Conservation (phyloP, 2,329 filamentous ascomycete species). For the Epichloe typhina region DNA sequence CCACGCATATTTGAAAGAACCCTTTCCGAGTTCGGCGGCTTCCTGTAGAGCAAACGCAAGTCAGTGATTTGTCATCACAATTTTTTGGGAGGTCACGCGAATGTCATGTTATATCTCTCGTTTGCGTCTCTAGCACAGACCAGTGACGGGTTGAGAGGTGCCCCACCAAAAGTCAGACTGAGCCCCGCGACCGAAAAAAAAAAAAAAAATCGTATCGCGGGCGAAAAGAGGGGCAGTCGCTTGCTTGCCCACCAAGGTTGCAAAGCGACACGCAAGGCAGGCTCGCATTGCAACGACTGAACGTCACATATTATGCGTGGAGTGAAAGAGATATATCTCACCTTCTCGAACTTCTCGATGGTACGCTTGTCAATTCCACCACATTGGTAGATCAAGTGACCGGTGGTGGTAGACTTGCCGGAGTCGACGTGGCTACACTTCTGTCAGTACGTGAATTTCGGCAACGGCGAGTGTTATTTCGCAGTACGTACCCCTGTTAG, state of each 20-base stretch:
- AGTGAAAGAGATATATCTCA: slow-evolving; percentile 30
- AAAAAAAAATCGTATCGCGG: slow-evolving; percentile 9
- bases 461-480: slow-evolving; percentile 8
- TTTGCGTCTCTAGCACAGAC: background rate
- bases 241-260: background rate
- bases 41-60: slow-evolving; percentile 45
- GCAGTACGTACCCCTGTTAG: slow-evolving; percentile 15
- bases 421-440: slow-evolving; percentile 79
- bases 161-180: slow-evolving; percentile 8
- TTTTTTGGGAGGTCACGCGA: background rate
- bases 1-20: slow-evolving; percentile 99
- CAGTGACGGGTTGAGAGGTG: slow-evolving; percentile 8
- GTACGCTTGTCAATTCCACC: slow-evolving; percentile 99
- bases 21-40: slow-evolving; percentile 98
- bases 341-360: slow-evolving; percentile 99
- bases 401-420: slow-evolving; percentile 92
- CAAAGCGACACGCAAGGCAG: background rate
- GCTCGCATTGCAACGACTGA: background rate
- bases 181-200: slow-evolving; percentile 6
- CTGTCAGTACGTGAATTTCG: slow-evolving; percentile 17
- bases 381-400: slow-evolving; percentile 99
- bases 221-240: slow-evolving; percentile 1
- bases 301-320: background rate
- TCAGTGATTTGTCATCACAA: background rate
- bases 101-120: background rate